Evolutionary conservation across 371 early-diverging fungal genomes (phyloP).

Genomic region (Rhizopus sp.): DNA sequence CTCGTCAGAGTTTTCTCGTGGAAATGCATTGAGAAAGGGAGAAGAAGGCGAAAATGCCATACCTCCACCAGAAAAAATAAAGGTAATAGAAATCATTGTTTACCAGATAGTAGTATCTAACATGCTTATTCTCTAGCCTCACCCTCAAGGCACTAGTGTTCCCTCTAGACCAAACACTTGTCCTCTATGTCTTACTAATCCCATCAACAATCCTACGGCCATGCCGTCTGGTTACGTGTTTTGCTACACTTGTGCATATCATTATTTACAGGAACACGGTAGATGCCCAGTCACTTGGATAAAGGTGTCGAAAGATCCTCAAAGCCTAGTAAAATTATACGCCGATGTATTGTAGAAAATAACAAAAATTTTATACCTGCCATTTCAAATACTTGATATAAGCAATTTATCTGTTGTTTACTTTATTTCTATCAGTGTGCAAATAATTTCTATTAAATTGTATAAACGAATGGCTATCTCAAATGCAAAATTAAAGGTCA

Average conservation of each 20-base stretch:
- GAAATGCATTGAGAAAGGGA: conserved; percentile 32
- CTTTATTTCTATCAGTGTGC: too few relatives aligned
- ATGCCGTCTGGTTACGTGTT: conserved; percentile 82
- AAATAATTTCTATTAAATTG: too few relatives aligned
- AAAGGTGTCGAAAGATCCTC: conserved; percentile 35
- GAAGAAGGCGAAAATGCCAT: conserved; percentile 31
- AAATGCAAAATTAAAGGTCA: conserved; percentile 80
- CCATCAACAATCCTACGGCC: conserved; percentile 84
- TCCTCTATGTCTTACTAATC: conserved; percentile 70
- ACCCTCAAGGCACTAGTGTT: conserved; percentile 74
- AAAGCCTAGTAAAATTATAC: conserved; percentile 64
- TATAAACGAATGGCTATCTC: conserved; percentile 24
- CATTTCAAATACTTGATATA: background rate
- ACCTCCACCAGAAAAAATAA: conserved; percentile 68
- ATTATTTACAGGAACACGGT: conserved; percentile 63
- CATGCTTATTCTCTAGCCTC: conserved; percentile 50
- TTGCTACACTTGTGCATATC: conserved; percentile 81
- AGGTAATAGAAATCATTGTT: conserved; percentile 33
- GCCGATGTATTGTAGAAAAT: conserved; percentile 42
- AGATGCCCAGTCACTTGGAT: conserved; percentile 77
- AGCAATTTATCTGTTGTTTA: too few relatives aligned
- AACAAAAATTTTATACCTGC: background rate
- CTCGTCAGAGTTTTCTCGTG: conserved; percentile 69
- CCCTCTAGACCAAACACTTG: conserved; percentile 76
- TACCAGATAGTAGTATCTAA: background rate